Evolutionary conservation across 2,329 filamentous ascomycete genomes (phyloP), one percentile per base, ranked within the genome.

Genomic region (Exophiala bonariae): DNA sequence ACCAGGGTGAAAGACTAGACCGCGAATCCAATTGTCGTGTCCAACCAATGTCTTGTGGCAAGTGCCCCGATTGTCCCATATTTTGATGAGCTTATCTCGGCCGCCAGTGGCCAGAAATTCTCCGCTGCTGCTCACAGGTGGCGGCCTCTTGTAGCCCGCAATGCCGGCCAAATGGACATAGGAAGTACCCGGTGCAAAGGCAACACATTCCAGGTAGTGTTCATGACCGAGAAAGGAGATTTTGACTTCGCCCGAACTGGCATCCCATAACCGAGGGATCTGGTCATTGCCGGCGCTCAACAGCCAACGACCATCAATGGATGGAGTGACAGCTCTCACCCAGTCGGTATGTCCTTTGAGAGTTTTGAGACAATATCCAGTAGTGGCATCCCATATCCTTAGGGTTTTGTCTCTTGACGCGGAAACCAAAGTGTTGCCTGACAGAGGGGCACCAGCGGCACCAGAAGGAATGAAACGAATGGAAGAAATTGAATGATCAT

Each of bases 21-120:
- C 86, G 23, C 89, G 83, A 7, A 97, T 82, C 92, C 92, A 97
- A 65, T 96, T 96, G 66, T 96, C 91, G 64, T 96, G 92, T 2
- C 92, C 92, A 1, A 83, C 72, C 1, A 97, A 75, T 0, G 87
- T 93, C 66, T 89, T 92, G 63, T 96, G 83, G 55, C 89, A 81
- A 9, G 85, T 89, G 23, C 92, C 92, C 44, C 89, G 81, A 9
- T 85, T 80, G 64, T 96, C 89, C 89, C 91, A 96, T 5, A 97
- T 71, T 60, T 85, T 85, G 63, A 97, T 95, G 0, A 85, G 86
- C 73, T 96, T 96, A 68, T 96, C 92, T 65, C 92, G 78, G 7
- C 86, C 87, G 8, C 89, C 92, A 0, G 91, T 96, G 0, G 91
- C 92, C 64, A 96, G 80, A 63, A 89, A 97, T 63, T 96, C 92